These are phyloP conservation scores for Fusarium staphyleae DNA, from an alignment of 2,329 filamentous ascomycete species.

Conservation along the genomic window DNA sequence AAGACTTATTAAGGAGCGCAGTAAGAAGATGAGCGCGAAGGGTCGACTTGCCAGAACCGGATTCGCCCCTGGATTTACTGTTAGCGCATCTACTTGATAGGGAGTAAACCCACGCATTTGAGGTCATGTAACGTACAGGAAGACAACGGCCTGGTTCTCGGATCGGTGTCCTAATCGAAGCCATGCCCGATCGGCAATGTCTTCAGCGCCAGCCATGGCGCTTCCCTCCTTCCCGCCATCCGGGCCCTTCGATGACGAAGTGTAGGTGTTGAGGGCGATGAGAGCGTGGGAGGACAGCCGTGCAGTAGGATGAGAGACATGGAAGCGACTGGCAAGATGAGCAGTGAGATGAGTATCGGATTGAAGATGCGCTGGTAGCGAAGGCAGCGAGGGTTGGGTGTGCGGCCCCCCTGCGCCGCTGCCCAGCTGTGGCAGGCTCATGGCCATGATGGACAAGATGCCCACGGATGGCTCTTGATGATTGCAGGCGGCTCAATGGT, in stretches of 20 bases:
- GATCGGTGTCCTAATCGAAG: conserved; percentile 84
- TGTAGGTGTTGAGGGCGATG: conserved; percentile 94
- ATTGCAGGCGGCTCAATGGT: conserved; percentile 13
- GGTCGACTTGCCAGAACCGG: conserved; percentile 94
- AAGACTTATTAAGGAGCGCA: conserved; percentile 85
- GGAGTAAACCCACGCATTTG: too few relatives aligned
- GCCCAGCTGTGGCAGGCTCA: conserved; percentile 61
- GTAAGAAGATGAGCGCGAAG: conserved; percentile 88
- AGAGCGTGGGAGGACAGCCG: conserved; percentile 89
- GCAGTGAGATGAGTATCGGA: conserved; percentile 81
- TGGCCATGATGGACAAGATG: conserved; percentile 62
- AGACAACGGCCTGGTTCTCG: conserved; percentile 92
- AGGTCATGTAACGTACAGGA: conserved; percentile 68
- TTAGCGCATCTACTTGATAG: conserved; percentile 29
- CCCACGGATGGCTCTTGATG: conserved; percentile 41
- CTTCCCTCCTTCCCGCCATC: conserved; percentile 93
- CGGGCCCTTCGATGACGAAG: conserved; percentile 82
- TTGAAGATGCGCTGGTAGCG: conserved; percentile 83
- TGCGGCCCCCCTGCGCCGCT: conserved; percentile 66
- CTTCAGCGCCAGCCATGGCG: conserved; percentile 90
- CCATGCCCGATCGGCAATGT: conserved; percentile 87
- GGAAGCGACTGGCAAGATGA: conserved; percentile 87
- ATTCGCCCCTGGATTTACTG: conserved; percentile 80
- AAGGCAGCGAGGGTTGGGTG: conserved; percentile 85
- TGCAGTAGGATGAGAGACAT: conserved; percentile 87